phyloP scores from a whole-genome alignment of 2,329 filamentous ascomycete genomes.

The Diaporthe capsici region DNA sequence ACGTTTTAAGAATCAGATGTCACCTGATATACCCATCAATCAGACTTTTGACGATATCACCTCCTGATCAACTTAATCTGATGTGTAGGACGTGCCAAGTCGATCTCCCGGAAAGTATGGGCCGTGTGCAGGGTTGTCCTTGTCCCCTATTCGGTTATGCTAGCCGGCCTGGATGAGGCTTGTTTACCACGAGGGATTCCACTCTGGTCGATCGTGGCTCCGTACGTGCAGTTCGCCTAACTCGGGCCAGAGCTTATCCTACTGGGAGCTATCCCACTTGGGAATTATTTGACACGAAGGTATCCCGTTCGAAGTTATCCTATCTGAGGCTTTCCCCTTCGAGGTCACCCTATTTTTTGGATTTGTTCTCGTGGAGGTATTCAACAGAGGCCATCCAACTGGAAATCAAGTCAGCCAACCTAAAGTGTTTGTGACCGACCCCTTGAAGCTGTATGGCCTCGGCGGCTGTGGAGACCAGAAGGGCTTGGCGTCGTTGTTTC shows the following conservation, averaged over 20 bases:
- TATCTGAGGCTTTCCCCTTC: not conserved
- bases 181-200: not conserved
- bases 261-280: too few relatives aligned
- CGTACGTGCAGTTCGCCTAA: not conserved
- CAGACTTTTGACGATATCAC: constrained; percentile 22
- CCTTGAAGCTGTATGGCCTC: not conserved
- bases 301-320: not conserved
- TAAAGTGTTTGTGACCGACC: too few relatives aligned
- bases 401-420: too few relatives aligned
- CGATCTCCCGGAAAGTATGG: constrained; percentile 26
- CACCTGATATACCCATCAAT: constrained; percentile 16
- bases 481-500: not conserved
- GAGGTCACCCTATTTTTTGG: too few relatives aligned
- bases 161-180: not conserved
- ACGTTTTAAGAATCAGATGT: not conserved
- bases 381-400: not conserved
- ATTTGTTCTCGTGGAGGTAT: too few relatives aligned
- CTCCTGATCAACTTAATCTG: constrained; percentile 13
- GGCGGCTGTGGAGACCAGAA: not conserved
- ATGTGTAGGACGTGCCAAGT: constrained; percentile 2
- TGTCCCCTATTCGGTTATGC: not conserved
- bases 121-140: constrained; percentile 6
- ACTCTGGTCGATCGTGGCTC: not conserved
- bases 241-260: not conserved
- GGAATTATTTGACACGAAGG: too few relatives aligned